Base-by-base conservation (phyloP, 2,329 filamentous ascomycete genomes). In the Bipolaris sorokiniana region DNA sequence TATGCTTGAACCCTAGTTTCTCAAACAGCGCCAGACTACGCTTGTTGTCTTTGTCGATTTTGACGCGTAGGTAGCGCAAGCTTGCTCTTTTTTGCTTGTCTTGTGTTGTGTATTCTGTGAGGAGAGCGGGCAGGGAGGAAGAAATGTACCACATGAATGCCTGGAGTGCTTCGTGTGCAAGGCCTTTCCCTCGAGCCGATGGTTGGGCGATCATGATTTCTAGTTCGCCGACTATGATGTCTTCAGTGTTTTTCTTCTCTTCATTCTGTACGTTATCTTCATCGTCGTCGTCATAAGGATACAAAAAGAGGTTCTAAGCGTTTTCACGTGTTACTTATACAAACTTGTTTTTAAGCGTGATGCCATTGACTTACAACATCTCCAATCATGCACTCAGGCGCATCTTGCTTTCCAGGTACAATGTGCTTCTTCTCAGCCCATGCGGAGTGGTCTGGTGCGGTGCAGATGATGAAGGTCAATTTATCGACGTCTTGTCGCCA, bases 401-500 rank as follows among this genome's bases (percentile, higher is more conserved):
- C 69, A 68, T 94, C 91, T 4, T 80, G 78, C 1, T 75, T 73
- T 10, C 15, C 62, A 33, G 47, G 49, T 1, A 18, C 52, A 28
- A 71, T 45, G 4, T 33, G 26, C 3, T 38, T 28, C 3, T 23
- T 26, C 7, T 48, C 5, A 33, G 53, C 31, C 13, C 26, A 26
- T 49, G 16, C 26, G 16, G 9, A 20, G 37, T 48, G 16, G 10
- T 33, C 13, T 3, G 63, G 54, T 6, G 55, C 54, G 3, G 51
- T 59, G 59, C 92, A 97, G 51, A 90, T 77, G 73, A 98, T 97
- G 67, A 97, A 98, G 0, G 94, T 98, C 59, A 98, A 77, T 78
- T 98, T 98, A 77, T 98, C 93, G 23, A 80, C 77, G 40, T 95
- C 90, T 18, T 79, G 80, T 36, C 92, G 88, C 94, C 94, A 98